A percentile compares a stretch with the other conserved stretches of the same genome.
Conservation (phyloP, 129 eudicot species). For the Silybum marianum region DNA sequence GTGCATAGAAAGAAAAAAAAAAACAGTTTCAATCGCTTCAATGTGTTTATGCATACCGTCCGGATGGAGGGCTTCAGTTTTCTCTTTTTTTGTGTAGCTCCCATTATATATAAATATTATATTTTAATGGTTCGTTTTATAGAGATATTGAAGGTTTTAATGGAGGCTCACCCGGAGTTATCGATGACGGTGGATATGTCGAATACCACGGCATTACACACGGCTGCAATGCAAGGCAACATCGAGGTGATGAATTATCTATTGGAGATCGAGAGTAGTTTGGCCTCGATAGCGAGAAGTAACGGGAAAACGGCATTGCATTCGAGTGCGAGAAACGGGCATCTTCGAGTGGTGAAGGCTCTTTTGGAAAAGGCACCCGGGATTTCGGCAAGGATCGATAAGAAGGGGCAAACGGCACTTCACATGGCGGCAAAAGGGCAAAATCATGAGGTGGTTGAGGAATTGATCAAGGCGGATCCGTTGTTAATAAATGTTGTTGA, state of each 20-base stretch:
- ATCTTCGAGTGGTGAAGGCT: slow-evolving; percentile 50
- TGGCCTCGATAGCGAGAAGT: slow-evolving; percentile 73
- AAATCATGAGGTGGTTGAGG: slow-evolving; percentile 76
- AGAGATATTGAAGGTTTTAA: slow-evolving; percentile 70
- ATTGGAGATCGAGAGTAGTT: slow-evolving; percentile 72
- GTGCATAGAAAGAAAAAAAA: too few species aligned
- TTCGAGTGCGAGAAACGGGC: slow-evolving; percentile 63
- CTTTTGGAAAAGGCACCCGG: slow-evolving; percentile 56
- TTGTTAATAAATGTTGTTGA: slow-evolving; percentile 63
- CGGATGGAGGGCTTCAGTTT: too few species aligned
- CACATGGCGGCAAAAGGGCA: slow-evolving; percentile 89
- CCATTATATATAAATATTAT: background rate
- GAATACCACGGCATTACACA: slow-evolving; percentile 59
- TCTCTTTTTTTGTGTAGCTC: too few species aligned
- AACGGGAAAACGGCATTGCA: slow-evolving; percentile 59
- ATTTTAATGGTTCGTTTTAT: background rate
- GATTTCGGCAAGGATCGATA: slow-evolving; percentile 47
- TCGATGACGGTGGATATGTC: slow-evolving; percentile 65
- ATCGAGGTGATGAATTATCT: slow-evolving; percentile 68
- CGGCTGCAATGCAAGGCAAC: slow-evolving; percentile 82
- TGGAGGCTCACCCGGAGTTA: slow-evolving; percentile 87
- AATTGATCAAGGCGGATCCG: slow-evolving; percentile 61
- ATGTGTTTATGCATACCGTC: too few species aligned
- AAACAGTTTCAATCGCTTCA: too few species aligned
- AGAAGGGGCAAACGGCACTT: slow-evolving; percentile 68